A percentile compares a stretch with the other conserved stretches of the same genome.
phyloP scores from a whole-genome alignment of 768 basidiomycete species.

The Asterophora lycoperdoides region DNA sequence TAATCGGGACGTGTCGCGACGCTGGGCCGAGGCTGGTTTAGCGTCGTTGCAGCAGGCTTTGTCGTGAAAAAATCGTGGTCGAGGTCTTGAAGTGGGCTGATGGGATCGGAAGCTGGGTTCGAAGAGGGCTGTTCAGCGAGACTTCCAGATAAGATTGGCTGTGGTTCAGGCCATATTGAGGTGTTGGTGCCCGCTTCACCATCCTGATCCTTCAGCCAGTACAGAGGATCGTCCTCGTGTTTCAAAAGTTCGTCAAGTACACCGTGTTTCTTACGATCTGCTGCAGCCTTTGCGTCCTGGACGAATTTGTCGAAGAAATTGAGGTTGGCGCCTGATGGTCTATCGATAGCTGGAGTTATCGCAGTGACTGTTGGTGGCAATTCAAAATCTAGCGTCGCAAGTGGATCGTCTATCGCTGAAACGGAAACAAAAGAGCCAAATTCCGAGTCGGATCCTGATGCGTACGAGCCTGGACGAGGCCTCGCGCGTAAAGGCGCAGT shows the following conservation, averaged over 20 bases:
- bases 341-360: background rate
- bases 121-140: background rate
- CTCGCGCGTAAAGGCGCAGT: background rate
- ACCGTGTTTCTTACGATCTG: conserved; percentile 45
- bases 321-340: conserved; percentile 13
- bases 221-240: conserved; percentile 69
- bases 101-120: background rate
- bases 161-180: too few species aligned
- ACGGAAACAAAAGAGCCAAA: conserved; percentile 59
- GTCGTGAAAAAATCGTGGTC: conserved; percentile 33
- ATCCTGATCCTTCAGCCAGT: conserved; percentile 39
- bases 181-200: background rate
- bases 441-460: conserved; percentile 35
- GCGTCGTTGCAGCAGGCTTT: conserved; percentile 6
- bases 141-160: too few species aligned
- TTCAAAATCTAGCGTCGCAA: conserved; percentile 16
- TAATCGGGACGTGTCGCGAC: conserved; percentile 24
- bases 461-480: conserved; percentile 3
- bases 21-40: conserved; percentile 7
- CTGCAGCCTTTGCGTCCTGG: conserved; percentile 50
- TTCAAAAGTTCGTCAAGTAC: conserved; percentile 61
- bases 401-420: conserved; percentile 44
- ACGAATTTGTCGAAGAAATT: conserved; percentile 62
- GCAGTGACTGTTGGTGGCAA: background rate
- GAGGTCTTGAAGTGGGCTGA: conserved; percentile 26